Evolutionary conservation across 257 asterid species (phyloP), one percentile per base, ranked within the genome.

Genomic region (Nicotiana tabacum): DNA sequence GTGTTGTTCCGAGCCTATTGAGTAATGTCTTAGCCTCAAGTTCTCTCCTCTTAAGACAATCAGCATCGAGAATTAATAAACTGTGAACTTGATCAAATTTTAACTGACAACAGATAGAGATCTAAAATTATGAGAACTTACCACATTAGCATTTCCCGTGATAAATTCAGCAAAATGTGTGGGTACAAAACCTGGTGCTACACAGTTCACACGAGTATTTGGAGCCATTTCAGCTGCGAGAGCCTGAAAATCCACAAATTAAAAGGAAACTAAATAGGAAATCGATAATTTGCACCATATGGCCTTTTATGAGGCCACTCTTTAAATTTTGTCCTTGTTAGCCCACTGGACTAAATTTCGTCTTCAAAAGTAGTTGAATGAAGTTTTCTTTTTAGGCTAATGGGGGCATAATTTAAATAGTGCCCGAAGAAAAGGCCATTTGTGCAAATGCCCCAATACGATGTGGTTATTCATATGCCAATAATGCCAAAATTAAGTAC

Each of bases 131-230:
- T 6, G 43, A 66, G 27, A 62, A 79, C 90, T 85, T 89, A 95
- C 99, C 85, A 83, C 86, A 61, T 84, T 64, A 33, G 88, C 89
- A 62, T 91, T 81, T 8, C 80, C 18, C 6, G 91, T 90, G 17
- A 96, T 88, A 58, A 81, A 90, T 32, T 88, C 82, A 9, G 99
- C 94, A 82, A 94, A 94, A 82, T 92, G 84, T 48, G 98, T 94
- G 17, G 98, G 99, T 58, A 96, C 99, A 84, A 94, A 93, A 70
- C 99, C 99, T 68, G 98, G 99, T 4, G 99, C 98, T 39, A 96
- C 86, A 74, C 98, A 94, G 89, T 94, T 96, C 15, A 96, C 99
- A 48, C 98, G 97, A 84, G 95, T 90, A 61, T 96, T 88, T 7
- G 99, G 98, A 55, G 95, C 95, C 97, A 96, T 86, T 90, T 96